phyloP scores from a whole-genome alignment of 768 basidiomycete genomes.

The Xanthoconium stramineum region DNA sequence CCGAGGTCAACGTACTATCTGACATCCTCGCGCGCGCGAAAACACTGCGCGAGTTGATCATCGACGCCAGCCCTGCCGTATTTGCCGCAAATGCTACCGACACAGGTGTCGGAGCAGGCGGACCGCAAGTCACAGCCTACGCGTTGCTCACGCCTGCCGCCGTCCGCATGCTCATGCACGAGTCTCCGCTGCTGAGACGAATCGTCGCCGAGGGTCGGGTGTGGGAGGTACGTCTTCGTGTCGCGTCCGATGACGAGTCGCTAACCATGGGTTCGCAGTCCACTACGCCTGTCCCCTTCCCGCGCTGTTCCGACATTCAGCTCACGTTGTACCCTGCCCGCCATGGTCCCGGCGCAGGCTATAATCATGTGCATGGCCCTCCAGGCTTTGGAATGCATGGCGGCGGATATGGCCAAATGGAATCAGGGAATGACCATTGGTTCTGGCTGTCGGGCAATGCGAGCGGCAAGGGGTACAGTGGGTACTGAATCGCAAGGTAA shows the following conservation, averaged over 20 bases:
- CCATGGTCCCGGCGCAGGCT: slow-evolving; percentile 12
- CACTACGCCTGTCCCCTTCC: slow-evolving; percentile 8
- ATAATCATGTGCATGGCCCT: slow-evolving; percentile 12
- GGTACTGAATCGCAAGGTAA: neutral
- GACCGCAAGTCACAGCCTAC: neutral
- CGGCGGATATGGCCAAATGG: slow-evolving; percentile 18
- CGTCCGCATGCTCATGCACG: slow-evolving; percentile 43
- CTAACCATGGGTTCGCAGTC: slow-evolving; percentile 8
- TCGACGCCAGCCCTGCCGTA: slow-evolving; percentile 11
- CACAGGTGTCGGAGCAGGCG: neutral
- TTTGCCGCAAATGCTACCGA: neutral
- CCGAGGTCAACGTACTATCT: slow-evolving; percentile 14
- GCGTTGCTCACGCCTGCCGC: slow-evolving; percentile 40
- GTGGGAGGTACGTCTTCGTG: slow-evolving; percentile 48
- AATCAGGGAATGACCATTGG: slow-evolving; percentile 20
- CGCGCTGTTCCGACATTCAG: slow-evolving; percentile 7
- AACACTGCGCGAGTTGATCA: slow-evolving; percentile 13
- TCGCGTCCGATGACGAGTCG: neutral
- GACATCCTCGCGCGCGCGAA: slow-evolving; percentile 15
- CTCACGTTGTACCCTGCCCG: slow-evolving; percentile 10
- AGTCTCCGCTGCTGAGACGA: slow-evolving; percentile 36
- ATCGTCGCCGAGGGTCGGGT: slow-evolving; percentile 48
- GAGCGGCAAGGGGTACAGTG: slow-evolving; percentile 1
- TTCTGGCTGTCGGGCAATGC: slow-evolving; percentile 20
- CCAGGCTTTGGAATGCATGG: slow-evolving; percentile 16